These are phyloP conservation scores for Funneliformis caledonium DNA, from an alignment of 371 early-diverging fungal genomes.

Conservation along the genomic window DNA sequence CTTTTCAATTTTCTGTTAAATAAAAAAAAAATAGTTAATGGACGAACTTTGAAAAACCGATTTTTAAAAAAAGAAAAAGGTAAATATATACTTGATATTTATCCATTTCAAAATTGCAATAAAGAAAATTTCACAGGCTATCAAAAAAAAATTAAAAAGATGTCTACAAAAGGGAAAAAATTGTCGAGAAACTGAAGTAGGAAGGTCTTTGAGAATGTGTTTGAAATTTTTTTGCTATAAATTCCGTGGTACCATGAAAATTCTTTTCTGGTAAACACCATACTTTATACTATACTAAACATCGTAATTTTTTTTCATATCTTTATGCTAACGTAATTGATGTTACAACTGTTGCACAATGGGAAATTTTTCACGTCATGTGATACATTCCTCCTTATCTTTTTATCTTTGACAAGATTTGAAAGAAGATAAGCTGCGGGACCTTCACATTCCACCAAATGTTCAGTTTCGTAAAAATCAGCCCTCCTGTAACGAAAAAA, in stretches of 20 bases:
- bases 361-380: no score
- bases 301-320: not conserved
- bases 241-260: no score
- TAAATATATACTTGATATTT: slow-evolving; percentile 71
- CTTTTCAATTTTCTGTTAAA: slow-evolving; percentile 85
- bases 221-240: no score
- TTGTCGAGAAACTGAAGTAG: not conserved
- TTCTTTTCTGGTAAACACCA: not conserved
- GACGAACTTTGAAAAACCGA: not conserved
- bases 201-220: no score
- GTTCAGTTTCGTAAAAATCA: not conserved
- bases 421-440: no score
- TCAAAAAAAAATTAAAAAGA: not conserved
- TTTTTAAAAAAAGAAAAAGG: not conserved
- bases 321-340: not conserved
- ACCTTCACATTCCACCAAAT: no score
- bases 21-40: not conserved
- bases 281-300: not conserved
- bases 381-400: no score
- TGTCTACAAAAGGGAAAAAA: no score
- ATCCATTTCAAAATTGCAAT: slow-evolving; percentile 58
- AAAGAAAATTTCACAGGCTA: no score
- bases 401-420: no score
- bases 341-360: not conserved
- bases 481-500: not conserved